Conservation (phyloP, 495 filamentous ascomycete genomes). For the Venustampulla echinocandica region DNA sequence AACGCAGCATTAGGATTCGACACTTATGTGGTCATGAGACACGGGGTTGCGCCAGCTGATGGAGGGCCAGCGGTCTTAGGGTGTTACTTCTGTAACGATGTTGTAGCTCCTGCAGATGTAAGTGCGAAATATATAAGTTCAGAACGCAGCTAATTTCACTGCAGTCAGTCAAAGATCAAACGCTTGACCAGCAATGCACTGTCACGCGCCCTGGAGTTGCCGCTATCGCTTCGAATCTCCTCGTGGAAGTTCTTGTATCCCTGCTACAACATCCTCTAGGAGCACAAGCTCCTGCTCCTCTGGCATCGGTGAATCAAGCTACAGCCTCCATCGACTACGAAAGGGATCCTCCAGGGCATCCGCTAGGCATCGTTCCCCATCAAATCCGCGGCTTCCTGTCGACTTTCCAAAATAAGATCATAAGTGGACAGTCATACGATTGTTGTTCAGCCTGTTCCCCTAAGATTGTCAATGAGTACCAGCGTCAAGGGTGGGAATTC, state of each 20-base stretch:
- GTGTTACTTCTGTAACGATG: slow-evolving; percentile 98
- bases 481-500: slow-evolving; percentile 73
- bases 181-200: slow-evolving; percentile 95
- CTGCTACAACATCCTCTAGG: slow-evolving; percentile 74
- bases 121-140: slow-evolving; percentile 29
- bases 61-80: slow-evolving; percentile 60
- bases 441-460: slow-evolving; percentile 89
- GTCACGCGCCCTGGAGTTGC: slow-evolving; percentile 91
- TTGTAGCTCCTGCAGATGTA: slow-evolving; percentile 90
- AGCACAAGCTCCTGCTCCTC: slow-evolving; percentile 44
- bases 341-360: slow-evolving; percentile 52
- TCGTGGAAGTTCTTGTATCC: slow-evolving; percentile 84
- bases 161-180: slow-evolving; percentile 75
- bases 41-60: slow-evolving; percentile 53
- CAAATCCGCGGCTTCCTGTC: slow-evolving; percentile 89
- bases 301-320: slow-evolving; percentile 17
- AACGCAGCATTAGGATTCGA: slow-evolving; percentile 96
- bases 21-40: slow-evolving; percentile 93
- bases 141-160: background rate
- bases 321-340: slow-evolving; percentile 34
- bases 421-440: slow-evolving; percentile 75
- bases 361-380: slow-evolving; percentile 83
- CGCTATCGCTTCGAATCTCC: slow-evolving; percentile 81
- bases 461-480: slow-evolving; percentile 63
- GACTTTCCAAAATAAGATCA: slow-evolving; percentile 72